Evolutionary conservation across 2,329 filamentous ascomycete species (phyloP).

Genomic region (Colletotrichum zoysiae): DNA sequence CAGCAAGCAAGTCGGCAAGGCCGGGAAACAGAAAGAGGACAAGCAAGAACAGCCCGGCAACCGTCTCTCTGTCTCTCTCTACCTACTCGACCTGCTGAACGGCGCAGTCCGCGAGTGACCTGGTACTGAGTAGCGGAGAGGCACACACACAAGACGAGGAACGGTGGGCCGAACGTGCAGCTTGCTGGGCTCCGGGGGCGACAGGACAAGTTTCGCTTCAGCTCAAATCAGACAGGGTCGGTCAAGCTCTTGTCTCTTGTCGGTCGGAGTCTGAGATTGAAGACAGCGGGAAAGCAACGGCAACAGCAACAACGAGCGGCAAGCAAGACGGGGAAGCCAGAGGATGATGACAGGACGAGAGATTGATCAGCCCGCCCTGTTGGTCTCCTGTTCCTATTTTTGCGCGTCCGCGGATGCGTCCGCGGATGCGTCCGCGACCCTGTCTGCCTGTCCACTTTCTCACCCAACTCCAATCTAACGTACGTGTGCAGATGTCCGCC

Average conservation of each 20-base stretch:
- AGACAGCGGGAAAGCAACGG: slow-evolving; percentile 17
- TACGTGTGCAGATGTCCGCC: slow-evolving; percentile 27
- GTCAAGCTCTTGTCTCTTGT: slow-evolving; percentile 19
- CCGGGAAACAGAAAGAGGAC: background rate
- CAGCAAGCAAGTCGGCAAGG: slow-evolving; percentile 16
- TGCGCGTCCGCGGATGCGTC: slow-evolving; percentile 29
- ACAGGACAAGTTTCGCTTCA: slow-evolving; percentile 14
- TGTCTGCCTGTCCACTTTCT: slow-evolving; percentile 38
- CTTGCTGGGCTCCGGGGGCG: slow-evolving; percentile 16
- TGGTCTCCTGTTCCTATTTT: slow-evolving; percentile 40
- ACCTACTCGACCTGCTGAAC: slow-evolving; percentile 11
- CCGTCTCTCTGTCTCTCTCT: background rate
- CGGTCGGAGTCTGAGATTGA: slow-evolving; percentile 15
- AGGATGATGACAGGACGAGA: slow-evolving; percentile 36
- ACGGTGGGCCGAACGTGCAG: slow-evolving; percentile 24
- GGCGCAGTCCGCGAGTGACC: slow-evolving; percentile 30
- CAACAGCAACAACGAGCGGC: slow-evolving; percentile 23
- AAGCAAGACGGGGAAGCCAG: slow-evolving; percentile 28
- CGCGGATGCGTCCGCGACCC: slow-evolving; percentile 23
- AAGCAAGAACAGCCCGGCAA: slow-evolving; percentile 17
- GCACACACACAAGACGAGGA: slow-evolving; percentile 29
- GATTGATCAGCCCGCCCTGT: slow-evolving; percentile 29
- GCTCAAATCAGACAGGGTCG: slow-evolving; percentile 17
- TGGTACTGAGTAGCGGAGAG: slow-evolving; percentile 20
- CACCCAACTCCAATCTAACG: slow-evolving; percentile 33